These are phyloP conservation scores for Colletotrichum sp. DNA, from an alignment of 2,329 filamentous ascomycete genomes.

Conservation along the genomic window DNA sequence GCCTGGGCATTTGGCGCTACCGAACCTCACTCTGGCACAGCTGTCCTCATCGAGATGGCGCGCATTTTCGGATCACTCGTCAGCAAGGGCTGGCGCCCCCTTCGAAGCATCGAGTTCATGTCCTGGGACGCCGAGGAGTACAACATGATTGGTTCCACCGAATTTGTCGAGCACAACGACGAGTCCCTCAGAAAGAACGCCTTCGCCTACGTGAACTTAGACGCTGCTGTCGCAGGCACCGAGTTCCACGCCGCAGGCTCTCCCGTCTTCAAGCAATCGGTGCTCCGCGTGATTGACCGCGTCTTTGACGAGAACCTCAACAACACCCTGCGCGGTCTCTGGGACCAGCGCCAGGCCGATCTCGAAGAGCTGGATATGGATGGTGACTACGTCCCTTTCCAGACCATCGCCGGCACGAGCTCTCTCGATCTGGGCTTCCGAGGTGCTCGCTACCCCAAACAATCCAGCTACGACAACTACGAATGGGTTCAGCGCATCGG, in stretches of 20 bases:
- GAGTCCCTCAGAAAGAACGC: slow-evolving; percentile 75
- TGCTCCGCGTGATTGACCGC: slow-evolving; percentile 76
- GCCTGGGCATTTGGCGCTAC: slow-evolving; percentile 89
- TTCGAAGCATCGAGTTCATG: slow-evolving; percentile 95
- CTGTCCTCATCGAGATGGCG: slow-evolving; percentile 87
- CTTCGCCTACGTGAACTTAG: slow-evolving; percentile 91
- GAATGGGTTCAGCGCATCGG: slow-evolving; percentile 82
- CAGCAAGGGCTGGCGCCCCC: slow-evolving; percentile 81
- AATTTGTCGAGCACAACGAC: slow-evolving; percentile 88
- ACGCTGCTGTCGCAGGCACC: slow-evolving; percentile 77
- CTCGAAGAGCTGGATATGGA: slow-evolving; percentile 73
- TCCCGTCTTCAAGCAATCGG: slow-evolving; percentile 76
- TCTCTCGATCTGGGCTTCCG: slow-evolving; percentile 84
- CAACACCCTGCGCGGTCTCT: slow-evolving; percentile 74
- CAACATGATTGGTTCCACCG: slow-evolving; percentile 91
- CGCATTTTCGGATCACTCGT: slow-evolving; percentile 83
- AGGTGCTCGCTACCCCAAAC: slow-evolving; percentile 71
- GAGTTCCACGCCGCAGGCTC: slow-evolving; percentile 81
- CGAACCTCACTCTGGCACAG: slow-evolving; percentile 87
- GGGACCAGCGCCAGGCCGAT: slow-evolving; percentile 67
- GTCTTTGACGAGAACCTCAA: slow-evolving; percentile 76
- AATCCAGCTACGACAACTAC: slow-evolving; percentile 89
- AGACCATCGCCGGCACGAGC: slow-evolving; percentile 87
- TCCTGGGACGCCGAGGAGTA: slow-evolving; percentile 96
- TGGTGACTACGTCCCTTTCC: slow-evolving; percentile 89